Conservation (phyloP, 768 basidiomycete genomes). For the Dioszegia hungarica region DNA sequence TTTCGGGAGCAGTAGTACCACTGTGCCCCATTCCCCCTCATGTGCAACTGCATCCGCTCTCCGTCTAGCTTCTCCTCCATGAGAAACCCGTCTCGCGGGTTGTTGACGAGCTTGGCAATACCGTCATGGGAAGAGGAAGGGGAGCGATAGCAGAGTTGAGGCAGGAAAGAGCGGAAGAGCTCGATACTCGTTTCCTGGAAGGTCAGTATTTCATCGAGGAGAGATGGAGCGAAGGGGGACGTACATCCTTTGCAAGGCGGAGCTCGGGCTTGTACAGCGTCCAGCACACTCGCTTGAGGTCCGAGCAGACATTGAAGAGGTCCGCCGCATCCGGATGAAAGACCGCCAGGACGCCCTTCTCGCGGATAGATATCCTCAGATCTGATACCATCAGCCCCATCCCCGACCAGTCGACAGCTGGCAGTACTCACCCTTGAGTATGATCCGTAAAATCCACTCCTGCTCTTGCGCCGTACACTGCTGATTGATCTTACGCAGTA, state of each 20-base stretch:
- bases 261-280: conserved; percentile 71
- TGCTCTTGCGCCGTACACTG: conserved; percentile 80
- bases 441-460: conserved; percentile 91
- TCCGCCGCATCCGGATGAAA: conserved; percentile 94
- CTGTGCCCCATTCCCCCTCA: conserved; percentile 67
- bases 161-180: conserved; percentile 79
- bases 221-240: neutral
- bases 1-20: conserved; percentile 91
- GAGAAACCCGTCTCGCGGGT: conserved; percentile 67
- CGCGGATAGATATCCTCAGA: conserved; percentile 85
- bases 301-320: conserved; percentile 92
- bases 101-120: conserved; percentile 69
- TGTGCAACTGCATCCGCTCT: conserved; percentile 93
- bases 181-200: conserved; percentile 74
- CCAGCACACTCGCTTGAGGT: conserved; percentile 89
- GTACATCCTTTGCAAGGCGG: conserved; percentile 49
- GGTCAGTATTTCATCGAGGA: neutral
- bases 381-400: conserved; percentile 54
- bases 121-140: conserved; percentile 69
- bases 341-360: conserved; percentile 82
- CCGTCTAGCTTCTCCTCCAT: conserved; percentile 98
- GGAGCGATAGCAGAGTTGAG: conserved; percentile 90
- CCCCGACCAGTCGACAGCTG: neutral
- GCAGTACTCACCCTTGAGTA: conserved; percentile 69
- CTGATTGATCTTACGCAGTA: conserved; percentile 62